These are phyloP conservation scores for Xylaria palmicola DNA, from an alignment of 495 filamentous ascomycete species.

Conservation along the genomic window DNA sequence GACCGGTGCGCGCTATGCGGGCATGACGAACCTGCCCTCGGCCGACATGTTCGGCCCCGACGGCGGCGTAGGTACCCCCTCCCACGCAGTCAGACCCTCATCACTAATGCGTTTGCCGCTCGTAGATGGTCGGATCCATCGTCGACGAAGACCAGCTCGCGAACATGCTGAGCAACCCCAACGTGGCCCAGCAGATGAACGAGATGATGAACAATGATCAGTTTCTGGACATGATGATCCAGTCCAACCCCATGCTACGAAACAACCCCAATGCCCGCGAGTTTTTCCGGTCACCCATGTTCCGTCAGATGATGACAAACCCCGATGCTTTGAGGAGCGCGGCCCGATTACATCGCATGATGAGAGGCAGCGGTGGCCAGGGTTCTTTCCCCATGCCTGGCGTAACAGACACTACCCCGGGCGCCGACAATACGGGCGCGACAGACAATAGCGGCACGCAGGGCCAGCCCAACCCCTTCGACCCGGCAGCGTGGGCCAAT, in stretches of 20 bases:
- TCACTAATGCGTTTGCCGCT: conserved; percentile 19
- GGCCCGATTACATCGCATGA: conserved; percentile 70
- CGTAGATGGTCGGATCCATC: conserved; percentile 87
- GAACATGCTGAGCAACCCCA: conserved; percentile 81
- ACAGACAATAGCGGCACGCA: conserved; percentile 11
- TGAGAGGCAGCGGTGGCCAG: conserved; percentile 47
- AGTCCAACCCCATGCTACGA: conserved; percentile 82
- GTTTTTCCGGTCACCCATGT: conserved; percentile 80
- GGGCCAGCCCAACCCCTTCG: conserved; percentile 41
- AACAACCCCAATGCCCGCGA: conserved; percentile 79
- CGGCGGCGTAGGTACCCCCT: conserved; percentile 76
- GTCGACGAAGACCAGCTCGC: conserved; percentile 72
- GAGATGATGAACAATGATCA: conserved; percentile 92
- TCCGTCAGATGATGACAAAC: conserved; percentile 94
- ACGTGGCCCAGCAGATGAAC: conserved; percentile 78
- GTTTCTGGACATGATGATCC: conserved; percentile 89
- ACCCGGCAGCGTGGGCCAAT: conserved; percentile 30
- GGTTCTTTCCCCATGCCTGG: conserved; percentile 84
- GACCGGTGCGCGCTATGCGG: conserved; percentile 93
- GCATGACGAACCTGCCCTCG: conserved; percentile 83
- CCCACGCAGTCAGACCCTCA: not conserved
- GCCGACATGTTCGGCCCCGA: conserved; percentile 92
- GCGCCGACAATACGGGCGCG: conserved; percentile 26
- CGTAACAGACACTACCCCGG: conserved; percentile 69
- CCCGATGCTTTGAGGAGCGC: conserved; percentile 79